Percentiles rank a stretch among this genome's conserved stretches.
phyloP scores from a whole-genome alignment of 1,284 basidiomycete species.

The Ceratobasidium sp. region DNA sequence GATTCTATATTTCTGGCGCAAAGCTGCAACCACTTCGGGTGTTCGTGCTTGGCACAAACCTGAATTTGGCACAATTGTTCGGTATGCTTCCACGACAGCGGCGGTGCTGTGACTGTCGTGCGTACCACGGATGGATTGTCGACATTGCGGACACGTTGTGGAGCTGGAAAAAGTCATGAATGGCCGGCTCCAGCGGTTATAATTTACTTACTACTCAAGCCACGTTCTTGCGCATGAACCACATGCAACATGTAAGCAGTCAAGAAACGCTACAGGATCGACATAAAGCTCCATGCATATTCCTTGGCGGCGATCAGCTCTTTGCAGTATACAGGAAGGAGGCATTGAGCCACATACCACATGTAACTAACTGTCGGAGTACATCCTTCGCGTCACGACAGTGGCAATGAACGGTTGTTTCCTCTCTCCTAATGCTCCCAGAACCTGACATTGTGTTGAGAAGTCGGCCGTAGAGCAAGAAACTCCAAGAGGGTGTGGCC shows the following conservation, averaged over 20 bases:
- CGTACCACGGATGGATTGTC: constrained; percentile 3
- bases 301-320: neutral
- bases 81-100: constrained; percentile 15
- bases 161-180: neutral
- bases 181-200: neutral
- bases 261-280: constrained; percentile 24
- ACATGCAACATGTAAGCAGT: constrained; percentile 31
- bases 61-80: constrained; percentile 25
- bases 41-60: constrained; percentile 4
- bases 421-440: too few species aligned
- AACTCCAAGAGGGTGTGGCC: too few species aligned
- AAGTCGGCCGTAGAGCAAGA: too few species aligned
- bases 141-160: constrained; percentile 19
- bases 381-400: too few species aligned
- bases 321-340: neutral
- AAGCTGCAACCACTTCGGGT: neutral
- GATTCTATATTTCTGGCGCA: constrained; percentile 17
- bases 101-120: constrained; percentile 20
- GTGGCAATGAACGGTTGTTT: too few species aligned
- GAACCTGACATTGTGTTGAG: too few species aligned
- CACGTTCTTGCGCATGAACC: constrained; percentile 26
- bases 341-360: neutral
- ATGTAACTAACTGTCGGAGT: constrained; percentile 14
- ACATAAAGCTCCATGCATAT: constrained; percentile 35
- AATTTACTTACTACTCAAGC: neutral